Base-by-base conservation (phyloP, 2,329 filamentous ascomycete genomes). In the Ampelomyces quisqualis region DNA sequence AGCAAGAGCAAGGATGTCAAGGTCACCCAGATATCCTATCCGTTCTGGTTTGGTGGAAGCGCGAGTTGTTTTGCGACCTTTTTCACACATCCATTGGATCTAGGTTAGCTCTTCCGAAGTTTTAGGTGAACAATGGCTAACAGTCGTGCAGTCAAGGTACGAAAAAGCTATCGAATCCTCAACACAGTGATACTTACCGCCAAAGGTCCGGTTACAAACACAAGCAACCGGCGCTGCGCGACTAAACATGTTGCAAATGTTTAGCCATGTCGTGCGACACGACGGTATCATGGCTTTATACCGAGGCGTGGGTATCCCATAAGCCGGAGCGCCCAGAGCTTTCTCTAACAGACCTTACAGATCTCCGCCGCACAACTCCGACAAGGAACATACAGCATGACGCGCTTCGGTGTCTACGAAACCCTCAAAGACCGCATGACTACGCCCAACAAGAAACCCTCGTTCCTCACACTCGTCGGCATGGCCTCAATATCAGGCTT, bases 401-500 rank as follows among this genome's bases (percentile, higher is more conserved):
- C 90, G 24, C 88, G 93, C 34, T 98, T 98, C 73, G 93, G 90
- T 51, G 83, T 96, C 51, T 98, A 98, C 76, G 93, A 97, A 72
- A 84, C 95, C 56, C 77, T 97, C 45, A 98, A 98, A 73, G 73
- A 79, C 17, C 79, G 78, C 36, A 77, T 85, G 62, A 80, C 81
- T 24, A 73, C 77, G 6, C 51, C 70, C 21, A 64, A 66, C 2
- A 57, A 64, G 3, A 67, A 75, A 37, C 85, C 90, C 2, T 82
- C 85, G 2, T 83, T 95, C 57, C 75, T 82, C 8, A 77, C 81
- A n/a, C 83, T 98, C 7, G 78, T 95, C 50, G 86, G 80, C 52
- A 87, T 97, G 70, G 88, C 91, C 38, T 85, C 83, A 17, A 73
- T 82, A 19, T 91, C 93, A 6, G 93, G 93, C 36, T 88, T 96